These are phyloP conservation scores for Mycothermus thermophilus DNA, from an alignment of 495 filamentous ascomycete species.

Conservation along the genomic window DNA sequence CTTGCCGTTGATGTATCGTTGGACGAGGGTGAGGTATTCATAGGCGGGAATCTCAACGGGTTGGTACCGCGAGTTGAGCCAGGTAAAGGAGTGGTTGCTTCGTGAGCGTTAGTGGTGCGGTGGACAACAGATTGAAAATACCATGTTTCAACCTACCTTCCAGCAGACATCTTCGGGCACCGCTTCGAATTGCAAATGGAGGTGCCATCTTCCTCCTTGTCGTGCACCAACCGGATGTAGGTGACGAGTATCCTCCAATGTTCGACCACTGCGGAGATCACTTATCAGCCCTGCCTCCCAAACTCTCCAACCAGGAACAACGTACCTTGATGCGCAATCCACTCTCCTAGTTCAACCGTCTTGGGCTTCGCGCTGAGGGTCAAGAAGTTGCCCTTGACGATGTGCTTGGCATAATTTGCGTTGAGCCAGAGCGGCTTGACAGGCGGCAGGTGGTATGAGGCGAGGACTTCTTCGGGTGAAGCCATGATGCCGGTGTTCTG, in stretches of 20 bases:
- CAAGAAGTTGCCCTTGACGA: constrained; percentile 92
- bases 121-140: too few species aligned
- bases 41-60: constrained; percentile 60
- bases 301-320: neutral
- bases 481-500: constrained; percentile 17
- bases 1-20: constrained; percentile 87
- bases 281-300: constrained; percentile 1
- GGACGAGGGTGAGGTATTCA: constrained; percentile 85
- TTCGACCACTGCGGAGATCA: constrained; percentile 54
- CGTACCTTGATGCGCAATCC: constrained; percentile 88
- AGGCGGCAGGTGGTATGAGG: constrained; percentile 37
- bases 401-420: constrained; percentile 67
- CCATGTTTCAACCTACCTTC: constrained; percentile 47
- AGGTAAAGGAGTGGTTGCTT: constrained; percentile 83
- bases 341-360: constrained; percentile 82
- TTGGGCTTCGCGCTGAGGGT: constrained; percentile 85
- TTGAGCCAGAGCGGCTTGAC: constrained; percentile 33
- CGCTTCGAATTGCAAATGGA: constrained; percentile 70
- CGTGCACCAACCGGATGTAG: constrained; percentile 70
- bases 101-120: too few species aligned
- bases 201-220: constrained; percentile 55
- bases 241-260: constrained; percentile 73
- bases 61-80: constrained; percentile 55
- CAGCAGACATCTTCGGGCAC: constrained; percentile 86
- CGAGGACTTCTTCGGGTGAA: constrained; percentile 34